A percentile compares a stretch with the other conserved stretches of the same genome.
These are phyloP conservation scores for Piper longum DNA, from an alignment of 164 flowering plant genomes.

Conservation along the genomic window DNA sequence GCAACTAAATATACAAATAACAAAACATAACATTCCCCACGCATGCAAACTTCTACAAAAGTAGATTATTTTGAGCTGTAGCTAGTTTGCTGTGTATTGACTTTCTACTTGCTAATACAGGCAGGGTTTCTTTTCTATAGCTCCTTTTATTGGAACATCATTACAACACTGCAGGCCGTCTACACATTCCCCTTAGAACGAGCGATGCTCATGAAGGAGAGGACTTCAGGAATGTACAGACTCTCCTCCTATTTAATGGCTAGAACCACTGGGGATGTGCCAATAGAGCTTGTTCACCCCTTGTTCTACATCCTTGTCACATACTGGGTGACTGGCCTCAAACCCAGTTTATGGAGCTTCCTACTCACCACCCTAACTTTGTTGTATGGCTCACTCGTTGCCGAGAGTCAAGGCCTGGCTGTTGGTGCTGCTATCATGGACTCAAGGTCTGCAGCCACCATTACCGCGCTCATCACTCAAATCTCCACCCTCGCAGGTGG, in stretches of 20 bases:
- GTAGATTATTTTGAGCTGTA: too few relatives aligned
- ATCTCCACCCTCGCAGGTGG: conserved; percentile 34
- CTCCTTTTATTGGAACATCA: conserved; percentile 3
- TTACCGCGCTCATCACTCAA: conserved; percentile 33
- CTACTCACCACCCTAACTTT: conserved; percentile 23
- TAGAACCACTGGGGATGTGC: conserved; percentile 39
- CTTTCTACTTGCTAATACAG: conserved; percentile 9
- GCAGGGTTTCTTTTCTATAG: conserved; percentile 4
- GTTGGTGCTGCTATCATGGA: conserved; percentile 63
- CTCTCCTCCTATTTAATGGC: conserved; percentile 80
- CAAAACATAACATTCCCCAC: too few relatives aligned
- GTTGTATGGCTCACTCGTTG: conserved; percentile 4
- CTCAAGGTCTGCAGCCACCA: conserved; percentile 29
- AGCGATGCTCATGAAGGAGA: conserved; percentile 50
- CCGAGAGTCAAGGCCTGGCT: conserved; percentile 52
- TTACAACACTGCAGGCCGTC: conserved; percentile 32
- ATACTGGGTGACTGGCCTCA: conserved; percentile 73
- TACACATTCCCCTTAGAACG: conserved; percentile 75
- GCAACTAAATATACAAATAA: too few relatives aligned
- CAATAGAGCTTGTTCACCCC: conserved; percentile 72
- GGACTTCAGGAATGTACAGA: conserved; percentile 63
- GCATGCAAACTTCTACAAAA: too few relatives aligned
- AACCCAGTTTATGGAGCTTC: conserved; percentile 18
- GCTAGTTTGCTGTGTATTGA: too few relatives aligned
- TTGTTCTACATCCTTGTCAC: conserved; percentile 33